These are phyloP conservation scores for Cytidiella melzeri DNA, from an alignment of 768 basidiomycete genomes.

Conservation along the genomic window DNA sequence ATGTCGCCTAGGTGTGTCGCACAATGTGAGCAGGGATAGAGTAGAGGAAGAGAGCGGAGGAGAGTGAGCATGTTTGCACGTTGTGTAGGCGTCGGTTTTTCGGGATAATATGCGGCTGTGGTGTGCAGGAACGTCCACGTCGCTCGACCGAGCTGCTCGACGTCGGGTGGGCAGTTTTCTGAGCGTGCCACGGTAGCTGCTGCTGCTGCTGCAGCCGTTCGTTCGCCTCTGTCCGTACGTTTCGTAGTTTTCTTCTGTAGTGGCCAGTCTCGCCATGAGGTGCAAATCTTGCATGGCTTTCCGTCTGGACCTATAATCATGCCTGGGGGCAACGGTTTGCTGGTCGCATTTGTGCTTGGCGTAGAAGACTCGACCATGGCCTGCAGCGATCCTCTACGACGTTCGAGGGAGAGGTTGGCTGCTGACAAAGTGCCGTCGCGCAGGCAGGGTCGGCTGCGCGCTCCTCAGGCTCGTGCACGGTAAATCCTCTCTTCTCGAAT, in stretches of 20 bases:
- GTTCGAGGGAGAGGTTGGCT: too few relatives aligned
- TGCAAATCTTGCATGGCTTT: conserved; percentile 94
- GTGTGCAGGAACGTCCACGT: conserved; percentile 98
- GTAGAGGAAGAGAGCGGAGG: conserved; percentile 65
- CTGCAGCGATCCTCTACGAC: too few relatives aligned
- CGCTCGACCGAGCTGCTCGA: conserved; percentile 81
- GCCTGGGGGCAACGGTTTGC: conserved; percentile 73
- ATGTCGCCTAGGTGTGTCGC: conserved; percentile 76
- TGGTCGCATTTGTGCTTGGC: too few relatives aligned
- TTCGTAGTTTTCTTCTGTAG: conserved; percentile 31
- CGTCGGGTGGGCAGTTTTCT: conserved; percentile 82
- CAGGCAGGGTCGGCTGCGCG: too few relatives aligned
- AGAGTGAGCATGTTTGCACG: conserved; percentile 81
- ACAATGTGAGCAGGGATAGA: conserved; percentile 89
- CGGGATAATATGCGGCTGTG: conserved; percentile 92
- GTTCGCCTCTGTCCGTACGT: too few relatives aligned
- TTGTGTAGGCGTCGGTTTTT: conserved; percentile 67
- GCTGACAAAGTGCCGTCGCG: too few relatives aligned
- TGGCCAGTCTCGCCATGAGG: conserved; percentile 69
- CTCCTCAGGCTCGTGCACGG: too few relatives aligned
- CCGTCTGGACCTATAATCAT: conserved; percentile 90
- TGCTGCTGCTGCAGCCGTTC: too few relatives aligned
- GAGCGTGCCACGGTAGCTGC: too few relatives aligned
- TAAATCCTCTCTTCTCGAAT: too few relatives aligned
- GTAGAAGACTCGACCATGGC: too few relatives aligned